Evolutionary conservation across 257 asterid genomes (phyloP).

Genomic region (Cordia subcordata): DNA sequence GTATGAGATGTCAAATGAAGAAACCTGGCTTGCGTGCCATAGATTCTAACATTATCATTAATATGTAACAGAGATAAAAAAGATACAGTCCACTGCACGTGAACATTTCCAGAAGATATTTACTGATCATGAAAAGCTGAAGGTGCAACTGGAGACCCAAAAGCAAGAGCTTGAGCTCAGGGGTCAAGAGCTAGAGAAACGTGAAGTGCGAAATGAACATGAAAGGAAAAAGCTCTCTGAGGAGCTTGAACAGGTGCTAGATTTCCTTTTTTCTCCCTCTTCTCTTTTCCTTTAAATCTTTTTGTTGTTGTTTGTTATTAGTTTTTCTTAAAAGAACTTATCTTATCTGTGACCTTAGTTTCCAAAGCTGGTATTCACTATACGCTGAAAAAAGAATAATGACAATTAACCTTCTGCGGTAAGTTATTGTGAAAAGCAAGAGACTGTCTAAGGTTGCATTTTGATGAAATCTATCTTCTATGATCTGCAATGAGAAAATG

Average conservation of each 20-base stretch:
- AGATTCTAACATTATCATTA: conserved; percentile 21
- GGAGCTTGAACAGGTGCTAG: conserved; percentile 74
- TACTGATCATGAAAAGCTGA: conserved; percentile 75
- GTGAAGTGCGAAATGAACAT: conserved; percentile 71
- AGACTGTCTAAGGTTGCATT: no score
- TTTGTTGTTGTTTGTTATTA: conserved; percentile 7
- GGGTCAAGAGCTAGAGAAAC: conserved; percentile 65
- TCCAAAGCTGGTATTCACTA: no score
- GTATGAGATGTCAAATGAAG: conserved; percentile 24
- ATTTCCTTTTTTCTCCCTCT: conserved; percentile 1
- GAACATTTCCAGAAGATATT: conserved; percentile 78
- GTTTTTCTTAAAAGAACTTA: background rate
- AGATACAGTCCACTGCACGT: conserved; percentile 69
- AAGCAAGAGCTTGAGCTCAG: conserved; percentile 70
- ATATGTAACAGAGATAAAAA: conserved; percentile 53
- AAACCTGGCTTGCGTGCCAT: conserved; percentile 9
- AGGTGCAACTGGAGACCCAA: conserved; percentile 59
- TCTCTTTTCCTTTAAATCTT: conserved; percentile 9
- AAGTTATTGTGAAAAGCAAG: no score
- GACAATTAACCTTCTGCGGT: no score
- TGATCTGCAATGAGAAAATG: no score
- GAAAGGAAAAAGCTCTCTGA: conserved; percentile 66
- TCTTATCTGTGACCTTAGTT: background rate
- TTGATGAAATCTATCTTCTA: no score
- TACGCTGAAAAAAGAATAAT: no score